Percentiles rank a stretch among this genome's conserved stretches.
Evolutionary conservation across 2,329 filamentous ascomycete genomes (phyloP).

Genomic region (Myriosclerotinia curreyana): DNA sequence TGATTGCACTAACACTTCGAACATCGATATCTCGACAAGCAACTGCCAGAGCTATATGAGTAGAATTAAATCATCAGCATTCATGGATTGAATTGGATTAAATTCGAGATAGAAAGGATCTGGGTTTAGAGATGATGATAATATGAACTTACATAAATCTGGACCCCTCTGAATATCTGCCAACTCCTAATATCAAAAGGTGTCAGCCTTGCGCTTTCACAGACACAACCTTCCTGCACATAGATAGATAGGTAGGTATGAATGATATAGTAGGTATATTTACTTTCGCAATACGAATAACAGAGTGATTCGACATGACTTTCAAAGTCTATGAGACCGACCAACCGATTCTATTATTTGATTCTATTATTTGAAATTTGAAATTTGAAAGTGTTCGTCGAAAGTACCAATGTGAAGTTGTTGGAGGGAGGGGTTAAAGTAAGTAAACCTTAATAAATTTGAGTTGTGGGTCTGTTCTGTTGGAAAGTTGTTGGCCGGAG

Average conservation of each 20-base stretch:
- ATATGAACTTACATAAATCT: slow-evolving; percentile 68
- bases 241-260: slow-evolving; percentile 23
- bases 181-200: slow-evolving; percentile 62
- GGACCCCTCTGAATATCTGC: slow-evolving; percentile 77
- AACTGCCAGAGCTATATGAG: slow-evolving; percentile 83
- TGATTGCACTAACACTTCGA: slow-evolving; percentile 79
- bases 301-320: slow-evolving; percentile 75
- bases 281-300: slow-evolving; percentile 84
- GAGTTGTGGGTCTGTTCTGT: neutral
- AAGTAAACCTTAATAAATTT: no score
- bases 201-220: slow-evolving; percentile 41
- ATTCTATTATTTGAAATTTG: no score
- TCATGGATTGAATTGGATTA: slow-evolving; percentile 25
- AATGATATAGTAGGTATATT: no score
- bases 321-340: neutral
- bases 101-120: neutral
- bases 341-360: neutral
- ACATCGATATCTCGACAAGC: slow-evolving; percentile 86
- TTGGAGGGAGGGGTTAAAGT: neutral
- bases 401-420: neutral
- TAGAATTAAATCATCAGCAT: slow-evolving; percentile 28
- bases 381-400: neutral
- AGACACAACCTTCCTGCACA: no score
- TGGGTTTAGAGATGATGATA: no score
- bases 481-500: neutral